A percentile compares a stretch with the other conserved stretches of the same genome.
Conservation (phyloP, 768 basidiomycete species). For the Infundibulicybe gibba region DNA sequence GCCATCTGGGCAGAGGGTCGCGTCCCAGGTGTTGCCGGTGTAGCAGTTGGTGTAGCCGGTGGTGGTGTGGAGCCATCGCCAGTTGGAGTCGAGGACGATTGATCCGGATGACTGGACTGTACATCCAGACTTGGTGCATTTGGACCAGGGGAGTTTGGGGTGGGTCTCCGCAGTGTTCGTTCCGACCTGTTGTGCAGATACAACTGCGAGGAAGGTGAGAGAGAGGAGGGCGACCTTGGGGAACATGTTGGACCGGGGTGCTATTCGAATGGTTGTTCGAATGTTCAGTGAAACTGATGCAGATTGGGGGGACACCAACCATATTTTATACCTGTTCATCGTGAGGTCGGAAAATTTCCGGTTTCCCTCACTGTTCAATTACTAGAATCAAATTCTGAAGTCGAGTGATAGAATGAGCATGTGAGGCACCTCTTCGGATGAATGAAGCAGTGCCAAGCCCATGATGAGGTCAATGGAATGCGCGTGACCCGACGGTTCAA, state of each 20-base stretch:
- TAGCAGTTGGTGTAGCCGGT: slow-evolving; percentile 25
- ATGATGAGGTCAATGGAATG: too few species aligned
- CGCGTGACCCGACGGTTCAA: too few species aligned
- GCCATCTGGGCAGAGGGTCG: slow-evolving; percentile 29
- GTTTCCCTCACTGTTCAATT: too few species aligned
- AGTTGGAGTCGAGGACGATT: slow-evolving; percentile 34
- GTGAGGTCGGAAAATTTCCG: too few species aligned
- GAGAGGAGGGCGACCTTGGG: slow-evolving; percentile 10
- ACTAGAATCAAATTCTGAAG: too few species aligned
- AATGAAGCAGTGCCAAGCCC: too few species aligned
- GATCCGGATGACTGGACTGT: slow-evolving; percentile 19
- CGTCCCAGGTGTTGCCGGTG: slow-evolving; percentile 37
- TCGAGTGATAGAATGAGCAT: too few species aligned
- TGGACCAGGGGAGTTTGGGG: slow-evolving; percentile 25
- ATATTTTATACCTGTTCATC: too few species aligned
- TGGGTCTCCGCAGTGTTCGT: slow-evolving; percentile 31
- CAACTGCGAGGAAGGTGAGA: slow-evolving; percentile 16
- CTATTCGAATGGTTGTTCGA: too few species aligned
- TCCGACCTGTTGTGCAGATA: slow-evolving; percentile 34
- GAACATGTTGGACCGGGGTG: slow-evolving; percentile 12
- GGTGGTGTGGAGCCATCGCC: slow-evolving; percentile 30
- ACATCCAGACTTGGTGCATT: slow-evolving; percentile 20
- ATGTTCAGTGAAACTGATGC: too few species aligned
- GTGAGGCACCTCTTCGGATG: too few species aligned
- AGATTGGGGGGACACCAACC: too few species aligned